These are phyloP conservation scores for Neurospora pannonica DNA, from an alignment of 495 filamentous ascomycete genomes.

Conservation along the genomic window DNA sequence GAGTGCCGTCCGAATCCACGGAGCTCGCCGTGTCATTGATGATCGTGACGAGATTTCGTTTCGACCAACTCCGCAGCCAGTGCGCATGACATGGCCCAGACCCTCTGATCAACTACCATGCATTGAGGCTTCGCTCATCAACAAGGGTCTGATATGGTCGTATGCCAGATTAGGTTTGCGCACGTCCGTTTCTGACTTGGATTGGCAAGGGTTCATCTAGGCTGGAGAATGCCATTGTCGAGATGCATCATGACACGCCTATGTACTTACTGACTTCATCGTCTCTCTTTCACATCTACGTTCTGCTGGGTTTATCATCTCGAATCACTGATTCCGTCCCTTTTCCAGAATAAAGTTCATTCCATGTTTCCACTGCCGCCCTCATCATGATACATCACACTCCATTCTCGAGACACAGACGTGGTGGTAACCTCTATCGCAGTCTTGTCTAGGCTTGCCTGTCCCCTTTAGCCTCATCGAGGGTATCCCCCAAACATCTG, in stretches of 20 bases:
- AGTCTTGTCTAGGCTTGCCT: not conserved
- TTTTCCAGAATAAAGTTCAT: conserved; percentile 8
- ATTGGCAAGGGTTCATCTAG: not conserved
- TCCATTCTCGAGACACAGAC: conserved; percentile 13
- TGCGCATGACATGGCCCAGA: conserved; percentile 21
- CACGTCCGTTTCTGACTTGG: conserved; percentile 15
- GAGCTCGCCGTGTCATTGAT: not conserved
- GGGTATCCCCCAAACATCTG: conserved; percentile 26
- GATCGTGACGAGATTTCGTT: conserved; percentile 9
- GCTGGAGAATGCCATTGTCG: not conserved
- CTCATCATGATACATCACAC: not conserved
- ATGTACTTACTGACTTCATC: not conserved
- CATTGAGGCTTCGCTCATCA: conserved; percentile 11
- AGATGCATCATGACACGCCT: not conserved
- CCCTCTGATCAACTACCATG: conserved; percentile 16
- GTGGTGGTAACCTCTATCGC: conserved; percentile 2
- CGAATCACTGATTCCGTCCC: not conserved
- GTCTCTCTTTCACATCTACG: not conserved
- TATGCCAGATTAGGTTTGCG: conserved; percentile 56
- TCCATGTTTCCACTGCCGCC: not conserved
- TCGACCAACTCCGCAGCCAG: conserved; percentile 3
- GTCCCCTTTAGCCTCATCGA: conserved; percentile 8
- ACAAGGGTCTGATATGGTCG: conserved; percentile 19
- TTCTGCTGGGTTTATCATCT: not conserved
- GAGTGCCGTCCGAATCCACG: not conserved